Evolutionary conservation across 805 yeast genomes (phyloP).

Genomic region (Teunomyces aglyptinius): DNA sequence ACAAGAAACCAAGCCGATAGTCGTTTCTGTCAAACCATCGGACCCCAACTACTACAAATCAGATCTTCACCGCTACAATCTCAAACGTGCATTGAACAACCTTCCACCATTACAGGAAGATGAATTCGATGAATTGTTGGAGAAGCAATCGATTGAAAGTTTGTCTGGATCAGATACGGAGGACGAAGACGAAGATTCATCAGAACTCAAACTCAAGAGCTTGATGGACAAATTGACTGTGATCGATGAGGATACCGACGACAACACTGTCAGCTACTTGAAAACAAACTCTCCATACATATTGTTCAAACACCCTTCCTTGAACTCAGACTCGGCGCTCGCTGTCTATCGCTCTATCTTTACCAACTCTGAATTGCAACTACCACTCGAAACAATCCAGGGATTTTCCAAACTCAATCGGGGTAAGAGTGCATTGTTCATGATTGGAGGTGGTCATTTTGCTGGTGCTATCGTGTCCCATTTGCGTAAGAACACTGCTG

Average conservation of each 20-base stretch:
- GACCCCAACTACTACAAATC: conserved; percentile 44
- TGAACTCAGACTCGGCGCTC: conserved; percentile 50
- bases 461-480: conserved; percentile 93
- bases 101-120: conserved; percentile 49
- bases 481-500: conserved; percentile 52
- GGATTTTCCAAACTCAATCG: conserved; percentile 29
- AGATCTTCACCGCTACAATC: conserved; percentile 58
- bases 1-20: background rate
- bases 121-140: conserved; percentile 57
- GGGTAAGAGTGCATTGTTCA: conserved; percentile 70
- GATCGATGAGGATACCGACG: conserved; percentile 27
- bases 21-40: background rate
- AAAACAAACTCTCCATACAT: conserved; percentile 72
- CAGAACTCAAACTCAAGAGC: conserved; percentile 16
- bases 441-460: conserved; percentile 98
- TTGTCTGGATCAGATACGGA: conserved; percentile 54
- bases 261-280: conserved; percentile 46
- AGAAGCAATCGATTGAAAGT: conserved; percentile 50
- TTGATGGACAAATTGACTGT: conserved; percentile 22
- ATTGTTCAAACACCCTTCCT: conserved; percentile 48
- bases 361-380: conserved; percentile 35
- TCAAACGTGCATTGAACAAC: conserved; percentile 50
- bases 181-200: conserved; percentile 18
- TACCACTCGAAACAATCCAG: conserved; percentile 52
- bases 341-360: conserved; percentile 70